Evolutionary conservation across 108 stramenopile genomes (phyloP), one percentile per base, ranked within the genome.

Genomic region (Chaetoceros muelleri): DNA sequence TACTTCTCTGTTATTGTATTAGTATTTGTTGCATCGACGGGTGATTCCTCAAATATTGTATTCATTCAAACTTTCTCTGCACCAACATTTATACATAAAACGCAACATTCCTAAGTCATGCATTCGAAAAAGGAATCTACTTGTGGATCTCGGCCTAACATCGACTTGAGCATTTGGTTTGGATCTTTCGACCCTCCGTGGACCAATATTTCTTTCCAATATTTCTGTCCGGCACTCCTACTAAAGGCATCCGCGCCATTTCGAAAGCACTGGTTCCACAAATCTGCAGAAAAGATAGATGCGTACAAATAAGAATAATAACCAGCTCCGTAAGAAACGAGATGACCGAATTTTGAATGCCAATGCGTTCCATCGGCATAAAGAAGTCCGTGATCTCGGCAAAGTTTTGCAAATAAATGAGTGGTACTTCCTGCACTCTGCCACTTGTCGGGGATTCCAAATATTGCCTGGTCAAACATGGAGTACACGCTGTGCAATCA

Each of bases 271-370:
- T 58, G 65, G 25, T 71, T 70, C 85, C 85, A 90, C 58, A 94
- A 84, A 29, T 85, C 82, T 25, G 66, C 77, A 1, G 92, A 85
- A 65, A 94, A 87, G 23, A 75, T 73, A 69, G 89, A 85, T 0
- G 87, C 62, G 53, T 85, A 94, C 53, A 87, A 59, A 57, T 94
- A 94, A 0, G 85, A 81, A 74, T 90, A 94, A 58, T 94, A 94
- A 1, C 84, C 84, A 0, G 83, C 83, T 17, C 92, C 92, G 48
- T 94, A 94, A 16, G 82, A 90, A 2, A 87, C 83, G 27, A 94
- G 67, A 70, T 94, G 92, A 0, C 88, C 87, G 28, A 94, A 86
- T 28, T 78, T 66, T 46, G 69, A 78, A 51, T 81, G 85, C 85
- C 86, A 90, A 62, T 94, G 92, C 19, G 92, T 82, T 2, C 84